Evolutionary conservation across 495 filamentous ascomycete genomes (phyloP).

Genomic region (Hypoxylon subgilvum): DNA sequence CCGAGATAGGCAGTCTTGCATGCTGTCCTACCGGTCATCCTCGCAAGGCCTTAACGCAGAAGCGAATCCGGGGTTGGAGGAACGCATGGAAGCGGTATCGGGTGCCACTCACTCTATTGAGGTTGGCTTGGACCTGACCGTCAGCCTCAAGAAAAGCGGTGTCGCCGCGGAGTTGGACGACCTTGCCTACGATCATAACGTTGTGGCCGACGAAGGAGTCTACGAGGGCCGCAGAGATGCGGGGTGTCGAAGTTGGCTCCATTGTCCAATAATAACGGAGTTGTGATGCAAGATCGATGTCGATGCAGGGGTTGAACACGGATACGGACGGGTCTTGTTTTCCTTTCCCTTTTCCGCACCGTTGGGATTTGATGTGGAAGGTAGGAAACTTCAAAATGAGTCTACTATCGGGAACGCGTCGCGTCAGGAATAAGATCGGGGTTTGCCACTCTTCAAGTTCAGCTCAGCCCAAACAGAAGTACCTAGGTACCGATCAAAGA

Average conservation of each 20-base stretch:
- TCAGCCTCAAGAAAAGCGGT: slow-evolving; percentile 75
- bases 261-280: slow-evolving; percentile 40
- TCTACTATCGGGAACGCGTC: no score
- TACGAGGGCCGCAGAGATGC: slow-evolving; percentile 71
- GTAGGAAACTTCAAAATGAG: no score
- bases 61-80: background rate
- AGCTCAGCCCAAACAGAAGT: no score
- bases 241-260: slow-evolving; percentile 67
- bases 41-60: background rate
- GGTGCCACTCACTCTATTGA: slow-evolving; percentile 68
- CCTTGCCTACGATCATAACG: slow-evolving; percentile 86
- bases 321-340: no score
- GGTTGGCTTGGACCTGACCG: slow-evolving; percentile 71
- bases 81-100: background rate
- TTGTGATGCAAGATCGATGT: background rate
- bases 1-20: background rate
- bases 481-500: no score
- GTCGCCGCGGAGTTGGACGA: slow-evolving; percentile 80
- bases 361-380: no score
- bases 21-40: background rate
- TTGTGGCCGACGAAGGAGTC: slow-evolving; percentile 71
- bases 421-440: no score
- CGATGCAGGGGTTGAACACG: no score
- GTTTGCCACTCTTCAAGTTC: no score
- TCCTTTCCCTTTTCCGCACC: no score